Conservation (phyloP, 164 flowering plant genomes). For the Vitis vinifera region DNA sequence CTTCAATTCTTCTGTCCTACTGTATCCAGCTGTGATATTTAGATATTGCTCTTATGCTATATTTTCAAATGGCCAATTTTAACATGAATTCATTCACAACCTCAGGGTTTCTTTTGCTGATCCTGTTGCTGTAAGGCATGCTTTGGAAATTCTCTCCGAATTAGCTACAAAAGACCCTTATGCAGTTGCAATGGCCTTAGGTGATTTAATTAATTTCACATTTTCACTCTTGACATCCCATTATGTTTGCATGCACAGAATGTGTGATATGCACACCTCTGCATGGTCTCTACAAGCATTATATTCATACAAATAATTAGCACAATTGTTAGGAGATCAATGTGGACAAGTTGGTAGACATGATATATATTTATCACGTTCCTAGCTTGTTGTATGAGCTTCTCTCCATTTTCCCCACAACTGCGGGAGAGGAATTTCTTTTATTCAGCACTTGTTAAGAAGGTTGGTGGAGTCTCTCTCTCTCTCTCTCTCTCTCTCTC, state of each 20-base stretch:
- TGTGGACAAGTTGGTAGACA: too few relatives aligned
- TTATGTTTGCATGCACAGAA: neutral
- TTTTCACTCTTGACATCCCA: neutral
- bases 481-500: too few relatives aligned
- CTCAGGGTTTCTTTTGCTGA: constrained; percentile 90
- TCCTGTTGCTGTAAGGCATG: constrained; percentile 97
- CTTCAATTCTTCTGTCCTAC: neutral
- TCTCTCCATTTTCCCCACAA: too few relatives aligned
- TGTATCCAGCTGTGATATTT: neutral
- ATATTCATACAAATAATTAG: neutral
- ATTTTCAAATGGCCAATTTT: neutral
- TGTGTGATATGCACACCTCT: too few relatives aligned
- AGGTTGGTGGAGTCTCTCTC: too few relatives aligned
- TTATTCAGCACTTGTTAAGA: too few relatives aligned
- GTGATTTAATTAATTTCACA: constrained; percentile 28
- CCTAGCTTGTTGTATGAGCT: too few relatives aligned
- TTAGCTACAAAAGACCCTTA: constrained; percentile 86
- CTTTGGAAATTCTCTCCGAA: constrained; percentile 83
- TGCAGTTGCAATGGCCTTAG: constrained; percentile 95
- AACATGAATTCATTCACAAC: constrained; percentile 4
- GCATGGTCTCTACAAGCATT: neutral
- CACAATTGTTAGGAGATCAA: too few relatives aligned
- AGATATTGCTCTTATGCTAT: neutral
- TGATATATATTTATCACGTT: too few relatives aligned
- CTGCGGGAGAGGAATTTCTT: too few relatives aligned